Evolutionary conservation across 2,329 filamentous ascomycete species (phyloP), one percentile per base, ranked within the genome.

Genomic region (Xylaria sp.): DNA sequence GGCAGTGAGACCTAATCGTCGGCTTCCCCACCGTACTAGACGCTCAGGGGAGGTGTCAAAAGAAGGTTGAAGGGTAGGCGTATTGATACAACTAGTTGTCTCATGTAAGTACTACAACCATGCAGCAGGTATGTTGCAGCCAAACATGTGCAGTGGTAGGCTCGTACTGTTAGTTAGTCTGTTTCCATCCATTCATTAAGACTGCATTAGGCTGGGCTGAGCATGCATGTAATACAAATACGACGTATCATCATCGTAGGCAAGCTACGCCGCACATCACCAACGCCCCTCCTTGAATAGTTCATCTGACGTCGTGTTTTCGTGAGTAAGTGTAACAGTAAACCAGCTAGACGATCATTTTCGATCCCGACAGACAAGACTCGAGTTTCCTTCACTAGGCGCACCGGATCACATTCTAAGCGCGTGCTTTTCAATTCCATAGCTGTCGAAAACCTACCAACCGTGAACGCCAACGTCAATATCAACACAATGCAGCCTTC

Each of bases 171-270:
- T 14, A 2, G 39, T 42, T 14, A 42, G 39, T 21, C 47, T 50
- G 30, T 51, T n/a, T 53, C n/a, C 11, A 60, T 42, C 54, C 30
- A 62, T 30, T 19, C 30, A 62, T 30, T 19, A 39, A 24, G 11
- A 12, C 36, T 64, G 59, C 39, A 54, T 67, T 27, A 47, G 6
- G 36, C 32, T 19, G 50, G 50, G 24, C 30, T 39, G 60, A 53
- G 30, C 42, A 45, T 53, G 39, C 30, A 34, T n/a, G 58, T 61
- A 62, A 61, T 59, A 48, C 66, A 62, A 62, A 65, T 59, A 36
- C 56, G 47, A 32, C 30, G 36, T 60, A 55, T 57, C 32, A 19
- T 48, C 30, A 34, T 17, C 27, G 12, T n/a, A 42, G 27, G 61
- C 61, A 59, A 61, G 42, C 42, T 47, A 17, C 42, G 24, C 55